Base-by-base conservation (phyloP, 2,329 filamentous ascomycete genomes). In the Calonectria pseudoreteaudii region DNA sequence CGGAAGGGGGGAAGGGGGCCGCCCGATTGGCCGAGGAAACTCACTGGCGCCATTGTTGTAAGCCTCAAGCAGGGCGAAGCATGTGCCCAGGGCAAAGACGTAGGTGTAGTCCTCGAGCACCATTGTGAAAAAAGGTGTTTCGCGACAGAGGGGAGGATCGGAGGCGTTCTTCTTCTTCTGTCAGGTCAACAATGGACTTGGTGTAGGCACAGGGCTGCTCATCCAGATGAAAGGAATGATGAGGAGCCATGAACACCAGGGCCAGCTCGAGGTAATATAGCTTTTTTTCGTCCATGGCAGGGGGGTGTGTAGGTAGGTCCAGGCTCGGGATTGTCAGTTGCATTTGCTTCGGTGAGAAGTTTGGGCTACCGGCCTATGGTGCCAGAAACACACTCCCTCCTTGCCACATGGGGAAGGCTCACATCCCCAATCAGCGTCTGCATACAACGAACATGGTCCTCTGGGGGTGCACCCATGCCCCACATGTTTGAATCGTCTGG, bases 11-110 rank as follows among this genome's bases (percentile, higher is more conserved):
- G 3, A 38, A 20, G 60, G 31, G 58, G 68, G 62, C 23, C n/a
- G 11, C 41, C 34, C 34, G 20, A 64, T 38, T 26, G 58, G 36
- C 49, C 10, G 10, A 38, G 8, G 74, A 65, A 73, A 90, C 92
- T 85, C 86, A 94, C 93, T 94, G 80, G 93, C 93, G 83, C 93
- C 93, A 83, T 94, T 95, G 89, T 95, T 95, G 89, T 88, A 94
- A 74, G 93, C 93, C 85, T 95, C 93, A 64, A 95, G 91, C 84
- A 94, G 85, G 86, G 93, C 93, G 88, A 95, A 94, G 80, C 92
- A 86, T 31, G 93, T 94, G 91, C 93, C 93, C 78, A 95, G 92
- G 86, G 87, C 93, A 83, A 95, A 94, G 81, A 95, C 84, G 83
- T 95, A 94, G 79, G 89, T 91, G 84, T 93, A 94, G 79, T 92